These are phyloP conservation scores for Colletotrichum sp. DNA, from an alignment of 2,329 filamentous ascomycete genomes.

Conservation along the genomic window DNA sequence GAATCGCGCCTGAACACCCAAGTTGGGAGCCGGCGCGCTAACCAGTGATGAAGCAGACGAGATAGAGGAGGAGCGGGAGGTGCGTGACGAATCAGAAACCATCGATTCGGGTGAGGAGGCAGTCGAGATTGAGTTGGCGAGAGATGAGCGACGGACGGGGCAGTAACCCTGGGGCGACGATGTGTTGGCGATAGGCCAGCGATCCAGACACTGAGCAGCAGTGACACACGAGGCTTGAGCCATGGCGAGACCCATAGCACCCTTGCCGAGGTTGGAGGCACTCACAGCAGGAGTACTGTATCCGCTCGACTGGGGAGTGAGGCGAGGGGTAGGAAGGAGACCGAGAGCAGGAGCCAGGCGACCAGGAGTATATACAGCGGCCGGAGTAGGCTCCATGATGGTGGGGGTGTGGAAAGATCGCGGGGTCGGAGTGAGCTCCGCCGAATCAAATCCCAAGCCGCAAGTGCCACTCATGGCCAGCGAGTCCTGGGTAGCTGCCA, in stretches of 20 bases:
- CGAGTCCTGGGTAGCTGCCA: slow-evolving; percentile 46
- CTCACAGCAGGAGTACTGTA: slow-evolving; percentile 66
- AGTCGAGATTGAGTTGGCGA: slow-evolving; percentile 67
- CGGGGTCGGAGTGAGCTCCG: slow-evolving; percentile 46
- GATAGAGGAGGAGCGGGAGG: slow-evolving; percentile 69
- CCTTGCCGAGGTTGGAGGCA: slow-evolving; percentile 54
- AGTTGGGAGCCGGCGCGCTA: slow-evolving; percentile 64
- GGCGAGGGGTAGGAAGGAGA: slow-evolving; percentile 62
- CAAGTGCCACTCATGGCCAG: slow-evolving; percentile 16
- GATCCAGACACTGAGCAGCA: slow-evolving; percentile 56
- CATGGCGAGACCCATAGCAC: slow-evolving; percentile 68
- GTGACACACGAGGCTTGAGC: slow-evolving; percentile 54
- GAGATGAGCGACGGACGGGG: slow-evolving; percentile 62
- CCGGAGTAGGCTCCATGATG: slow-evolving; percentile 55
- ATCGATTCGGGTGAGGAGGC: slow-evolving; percentile 72
- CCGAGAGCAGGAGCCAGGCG: slow-evolving; percentile 58
- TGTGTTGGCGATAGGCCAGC: slow-evolving; percentile 52
- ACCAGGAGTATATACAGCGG: slow-evolving; percentile 46
- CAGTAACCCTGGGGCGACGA: slow-evolving; percentile 59
- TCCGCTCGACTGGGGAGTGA: slow-evolving; percentile 61
- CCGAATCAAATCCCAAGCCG: slow-evolving; percentile 39
- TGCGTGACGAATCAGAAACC: slow-evolving; percentile 66
- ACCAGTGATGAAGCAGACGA: slow-evolving; percentile 66
- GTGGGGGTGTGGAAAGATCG: slow-evolving; percentile 45
- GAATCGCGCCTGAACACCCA: slow-evolving; percentile 68